A percentile compares a stretch with the other conserved stretches of the same genome.
phyloP scores from a whole-genome alignment of 768 basidiomycete species.

The Lanmaoa pseudosensibilis region DNA sequence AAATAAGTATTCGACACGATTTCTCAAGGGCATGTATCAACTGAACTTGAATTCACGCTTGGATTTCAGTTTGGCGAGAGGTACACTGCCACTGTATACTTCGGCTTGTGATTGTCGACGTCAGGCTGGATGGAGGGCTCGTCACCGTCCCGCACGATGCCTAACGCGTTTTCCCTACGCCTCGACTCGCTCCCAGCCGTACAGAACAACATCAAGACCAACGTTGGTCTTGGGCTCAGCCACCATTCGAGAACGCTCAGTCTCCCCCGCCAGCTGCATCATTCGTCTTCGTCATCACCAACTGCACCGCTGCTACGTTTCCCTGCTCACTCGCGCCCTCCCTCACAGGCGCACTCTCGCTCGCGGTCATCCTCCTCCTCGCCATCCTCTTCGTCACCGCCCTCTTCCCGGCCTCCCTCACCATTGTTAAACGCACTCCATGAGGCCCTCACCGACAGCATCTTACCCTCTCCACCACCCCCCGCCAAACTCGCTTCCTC shows the following conservation, averaged over 20 bases:
- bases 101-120: slow-evolving; percentile 2
- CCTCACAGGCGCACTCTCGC: background rate
- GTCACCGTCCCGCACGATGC: slow-evolving; percentile 13
- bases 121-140: slow-evolving; percentile 11
- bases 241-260: slow-evolving; percentile 10
- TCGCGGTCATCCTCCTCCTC: background rate
- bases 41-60: no score
- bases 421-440: slow-evolving; percentile 41
- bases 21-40: no score
- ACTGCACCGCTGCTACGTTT: slow-evolving; percentile 20
- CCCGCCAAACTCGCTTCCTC: slow-evolving; percentile 42
- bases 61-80: background rate
- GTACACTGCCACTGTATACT: slow-evolving; percentile 16
- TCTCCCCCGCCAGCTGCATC: slow-evolving; percentile 17
- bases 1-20: no score
- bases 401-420: slow-evolving; percentile 35
- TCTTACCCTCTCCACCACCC: slow-evolving; percentile 43
- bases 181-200: background rate
- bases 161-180: background rate
- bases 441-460: slow-evolving; percentile 46
- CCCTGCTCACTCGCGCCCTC: slow-evolving; percentile 3
- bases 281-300: slow-evolving; percentile 6
- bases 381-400: background rate
- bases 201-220: background rate
- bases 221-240: background rate